A percentile compares a stretch with the other conserved stretches of the same genome.
These are phyloP conservation scores for Sporodiniella umbellata DNA, from an alignment of 371 early-diverging fungal genomes.

Conservation along the genomic window DNA sequence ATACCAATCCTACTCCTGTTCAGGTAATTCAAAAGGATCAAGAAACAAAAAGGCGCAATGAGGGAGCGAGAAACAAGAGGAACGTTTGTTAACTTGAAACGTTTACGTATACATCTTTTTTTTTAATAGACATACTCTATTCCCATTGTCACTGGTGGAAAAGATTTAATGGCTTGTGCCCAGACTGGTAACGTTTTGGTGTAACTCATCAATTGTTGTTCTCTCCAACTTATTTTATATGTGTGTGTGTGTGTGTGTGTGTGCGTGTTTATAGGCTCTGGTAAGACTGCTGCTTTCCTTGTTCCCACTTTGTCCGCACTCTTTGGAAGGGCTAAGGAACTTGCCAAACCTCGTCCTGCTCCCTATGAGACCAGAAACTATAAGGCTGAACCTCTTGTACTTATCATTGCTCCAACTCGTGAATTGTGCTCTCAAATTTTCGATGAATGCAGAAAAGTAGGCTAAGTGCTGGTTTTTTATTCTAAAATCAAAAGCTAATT, in stretches of 20 bases:
- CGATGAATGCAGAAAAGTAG: slow-evolving; percentile 44
- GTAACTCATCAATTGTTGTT: slow-evolving; percentile 1
- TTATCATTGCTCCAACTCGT: slow-evolving; percentile 45
- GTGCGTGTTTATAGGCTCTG: slow-evolving; percentile 58
- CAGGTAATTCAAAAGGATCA: slow-evolving; percentile 38
- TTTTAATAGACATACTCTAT: slow-evolving; percentile 54
- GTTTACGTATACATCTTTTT: too few relatives aligned
- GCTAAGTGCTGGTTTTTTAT: background rate
- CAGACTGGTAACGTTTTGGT: slow-evolving; percentile 61
- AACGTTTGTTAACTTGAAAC: background rate
- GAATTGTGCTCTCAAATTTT: slow-evolving; percentile 47
- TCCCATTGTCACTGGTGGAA: slow-evolving; percentile 58
- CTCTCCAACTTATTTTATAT: too few relatives aligned
- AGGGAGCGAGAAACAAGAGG: background rate
- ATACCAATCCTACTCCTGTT: slow-evolving; percentile 67
- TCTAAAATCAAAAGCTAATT: too few relatives aligned
- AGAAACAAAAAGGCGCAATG: background rate
- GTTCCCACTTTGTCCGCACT: slow-evolving; percentile 53
- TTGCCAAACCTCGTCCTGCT: slow-evolving; percentile 22
- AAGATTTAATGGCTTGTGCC: slow-evolving; percentile 81
- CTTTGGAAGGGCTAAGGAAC: slow-evolving; percentile 28
- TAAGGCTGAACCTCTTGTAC: slow-evolving; percentile 30
- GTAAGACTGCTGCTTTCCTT: slow-evolving; percentile 77
- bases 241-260: too few relatives aligned
- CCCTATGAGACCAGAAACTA: slow-evolving; percentile 27